A percentile compares a stretch with the other conserved stretches of the same genome.
These are phyloP conservation scores for Emmonsia crescens DNA, from an alignment of 2,329 filamentous ascomycete species.

Conservation along the genomic window DNA sequence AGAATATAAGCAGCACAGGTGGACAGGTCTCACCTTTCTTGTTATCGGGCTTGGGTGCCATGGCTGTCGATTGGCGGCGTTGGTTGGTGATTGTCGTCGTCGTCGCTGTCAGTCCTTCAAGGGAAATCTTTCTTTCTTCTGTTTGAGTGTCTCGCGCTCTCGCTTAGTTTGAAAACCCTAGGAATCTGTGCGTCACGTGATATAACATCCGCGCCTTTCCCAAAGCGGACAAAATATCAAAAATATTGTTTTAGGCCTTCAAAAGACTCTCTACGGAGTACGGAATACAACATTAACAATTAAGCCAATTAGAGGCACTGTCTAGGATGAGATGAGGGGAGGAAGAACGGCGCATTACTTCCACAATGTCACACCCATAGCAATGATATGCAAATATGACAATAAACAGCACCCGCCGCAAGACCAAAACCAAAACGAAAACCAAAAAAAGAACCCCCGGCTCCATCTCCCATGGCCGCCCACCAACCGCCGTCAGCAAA, in stretches of 20 bases:
- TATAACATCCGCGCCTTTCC: constrained; percentile 6
- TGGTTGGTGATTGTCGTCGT: constrained; percentile 30
- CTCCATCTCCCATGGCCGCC: constrained; percentile 37
- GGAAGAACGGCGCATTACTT: background rate
- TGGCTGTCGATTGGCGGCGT: constrained; percentile 36
- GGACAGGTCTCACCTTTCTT: constrained; percentile 34
- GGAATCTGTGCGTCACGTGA: constrained; percentile 14
- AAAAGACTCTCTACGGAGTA: background rate
- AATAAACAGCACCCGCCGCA: constrained; percentile 18
- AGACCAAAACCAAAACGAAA: constrained; percentile 21
- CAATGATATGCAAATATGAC: constrained; percentile 15
- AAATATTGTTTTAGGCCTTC: background rate
- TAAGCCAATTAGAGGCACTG: background rate
- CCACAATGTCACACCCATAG: background rate
- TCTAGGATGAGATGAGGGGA: background rate
- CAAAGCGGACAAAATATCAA: background rate
- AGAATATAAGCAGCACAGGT: background rate
- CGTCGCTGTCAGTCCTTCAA: background rate
- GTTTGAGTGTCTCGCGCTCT: background rate
- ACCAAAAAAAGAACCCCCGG: constrained; percentile 17
- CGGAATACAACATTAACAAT: background rate
- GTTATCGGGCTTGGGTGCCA: constrained; percentile 36
- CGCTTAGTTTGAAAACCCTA: constrained; percentile 16
- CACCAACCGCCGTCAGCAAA: constrained; percentile 29
- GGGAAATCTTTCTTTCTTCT: background rate